Percentiles rank a stretch among this genome's conserved stretches.
These are phyloP conservation scores for Ophiostoma piceae DNA, from an alignment of 2,329 filamentous ascomycete species.

Conservation along the genomic window DNA sequence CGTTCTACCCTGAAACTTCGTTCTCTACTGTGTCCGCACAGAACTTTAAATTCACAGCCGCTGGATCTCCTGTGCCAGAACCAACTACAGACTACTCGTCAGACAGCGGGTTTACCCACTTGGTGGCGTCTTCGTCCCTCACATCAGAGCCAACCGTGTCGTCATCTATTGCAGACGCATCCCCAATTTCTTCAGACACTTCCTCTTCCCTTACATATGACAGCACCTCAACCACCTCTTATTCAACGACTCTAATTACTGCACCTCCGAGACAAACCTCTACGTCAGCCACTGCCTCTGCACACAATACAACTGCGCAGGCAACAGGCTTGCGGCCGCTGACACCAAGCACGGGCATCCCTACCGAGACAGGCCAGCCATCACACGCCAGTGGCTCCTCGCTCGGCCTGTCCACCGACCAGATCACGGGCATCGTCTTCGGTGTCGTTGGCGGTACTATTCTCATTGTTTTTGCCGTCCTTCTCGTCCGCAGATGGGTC, in stretches of 20 bases:
- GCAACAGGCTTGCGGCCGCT: background rate
- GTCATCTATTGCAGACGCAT: background rate
- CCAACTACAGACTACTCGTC: background rate
- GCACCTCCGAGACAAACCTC: background rate
- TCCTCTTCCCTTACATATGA: background rate
- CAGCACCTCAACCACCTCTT: background rate
- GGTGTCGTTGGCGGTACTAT: background rate
- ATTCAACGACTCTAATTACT: background rate
- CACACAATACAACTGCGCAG: background rate
- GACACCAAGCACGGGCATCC: background rate
- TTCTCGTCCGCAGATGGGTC: background rate
- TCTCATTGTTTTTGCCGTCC: background rate
- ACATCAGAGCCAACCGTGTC: background rate
- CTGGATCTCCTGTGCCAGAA: background rate
- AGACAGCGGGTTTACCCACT: background rate
- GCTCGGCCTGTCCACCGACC: background rate
- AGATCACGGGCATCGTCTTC: background rate
- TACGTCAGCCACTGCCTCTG: background rate
- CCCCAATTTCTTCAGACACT: background rate
- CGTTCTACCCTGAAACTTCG: too few relatives aligned
- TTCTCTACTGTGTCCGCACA: background rate
- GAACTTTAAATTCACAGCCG: background rate
- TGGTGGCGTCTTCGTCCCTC: background rate
- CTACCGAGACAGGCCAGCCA: background rate
- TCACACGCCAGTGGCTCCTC: background rate